Base-by-base conservation (phyloP, 202 grass and related monocot species). In the Hordeum pubiflorum region DNA sequence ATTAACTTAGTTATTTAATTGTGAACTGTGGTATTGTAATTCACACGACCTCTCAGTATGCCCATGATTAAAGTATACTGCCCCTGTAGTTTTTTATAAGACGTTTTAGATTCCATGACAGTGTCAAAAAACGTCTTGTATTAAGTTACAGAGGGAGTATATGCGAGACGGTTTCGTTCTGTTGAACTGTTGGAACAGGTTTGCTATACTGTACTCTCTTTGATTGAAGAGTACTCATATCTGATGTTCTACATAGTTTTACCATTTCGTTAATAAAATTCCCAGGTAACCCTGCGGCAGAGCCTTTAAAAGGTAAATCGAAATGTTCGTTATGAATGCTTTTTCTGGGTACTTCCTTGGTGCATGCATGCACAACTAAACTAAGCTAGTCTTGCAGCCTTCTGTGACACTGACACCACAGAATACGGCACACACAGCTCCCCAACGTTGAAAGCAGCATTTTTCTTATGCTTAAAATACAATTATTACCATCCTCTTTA, bases 321-420 rank as follows among this genome's bases (percentile, higher is more conserved):
- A 80, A 7, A 57, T 74, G 59, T 57, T 46, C 12, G 18, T 58
- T 74, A 6, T 18, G n/a, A 20, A 59, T 72, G 48, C 50, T 76
- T 81, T 50, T 74, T 86, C 44, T 60, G 36, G 78, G 70, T 81
- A 81, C 58, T 81, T 69, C 63, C 69, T 68, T 44, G 79, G 67
- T 79, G 83, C 79, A 46, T 22, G 62, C 79, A 79, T 54, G 73
- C 82, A 82, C 38, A 86, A 74, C 76, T 84, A 76, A 83, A 57
- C 79, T 72, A 41, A 59, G 58, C 75, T 43, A 59, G 80, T 39
- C 37, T 65, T 61, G 69, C 81, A 75, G 68, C 74, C 73, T 82
- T 74, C 22, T 79, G 59, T 61, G 79, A 89, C 81, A 8, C 70
- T 84, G 82, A 85, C 83, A 86, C 74, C 79, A 83, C 79, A 79